These are phyloP conservation scores for Aristolochia contorta DNA, from an alignment of 164 flowering plant genomes.

Conservation along the genomic window DNA sequence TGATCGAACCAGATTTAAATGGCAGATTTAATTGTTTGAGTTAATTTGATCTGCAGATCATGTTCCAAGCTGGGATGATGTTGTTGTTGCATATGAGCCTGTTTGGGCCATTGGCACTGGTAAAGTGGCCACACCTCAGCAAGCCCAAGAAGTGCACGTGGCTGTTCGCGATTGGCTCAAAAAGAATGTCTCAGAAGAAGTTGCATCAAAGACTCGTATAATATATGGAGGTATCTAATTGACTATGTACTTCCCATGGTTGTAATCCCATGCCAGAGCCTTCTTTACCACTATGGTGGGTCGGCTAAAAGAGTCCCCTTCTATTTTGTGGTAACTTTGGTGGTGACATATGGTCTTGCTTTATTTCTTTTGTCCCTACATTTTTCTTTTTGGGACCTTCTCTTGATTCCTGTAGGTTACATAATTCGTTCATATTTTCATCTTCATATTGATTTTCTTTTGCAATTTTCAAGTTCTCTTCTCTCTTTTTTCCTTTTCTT, in stretches of 20 bases:
- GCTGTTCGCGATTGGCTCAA: conserved; percentile 95
- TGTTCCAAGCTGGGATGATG: conserved; percentile 84
- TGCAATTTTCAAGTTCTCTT: too few species aligned
- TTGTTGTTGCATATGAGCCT: conserved; percentile 94
- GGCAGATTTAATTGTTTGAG: background rate
- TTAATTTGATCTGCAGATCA: conserved; percentile 44
- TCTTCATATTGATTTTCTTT: too few species aligned
- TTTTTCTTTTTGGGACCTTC: too few species aligned
- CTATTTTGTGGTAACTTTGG: too few species aligned
- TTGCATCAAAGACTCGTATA: conserved; percentile 82
- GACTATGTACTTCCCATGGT: background rate
- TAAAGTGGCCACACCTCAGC: conserved; percentile 83
- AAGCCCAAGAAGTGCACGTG: conserved; percentile 96
- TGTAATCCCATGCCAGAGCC: background rate
- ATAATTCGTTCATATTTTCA: too few species aligned
- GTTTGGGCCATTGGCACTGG: conserved; percentile 99
- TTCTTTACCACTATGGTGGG: background rate
- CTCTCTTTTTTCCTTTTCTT: too few species aligned
- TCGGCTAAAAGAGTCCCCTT: background rate
- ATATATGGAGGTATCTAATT: conserved; percentile 85
- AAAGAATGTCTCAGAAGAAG: conserved; percentile 79
- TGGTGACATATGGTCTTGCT: too few species aligned
- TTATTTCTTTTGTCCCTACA: too few species aligned
- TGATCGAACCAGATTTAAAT: too few species aligned
- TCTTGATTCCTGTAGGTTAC: too few species aligned